A percentile compares a stretch with the other conserved stretches of the same genome.
phyloP scores from a whole-genome alignment of 2,329 filamentous ascomycete species.

The Fusarium virguliforme region DNA sequence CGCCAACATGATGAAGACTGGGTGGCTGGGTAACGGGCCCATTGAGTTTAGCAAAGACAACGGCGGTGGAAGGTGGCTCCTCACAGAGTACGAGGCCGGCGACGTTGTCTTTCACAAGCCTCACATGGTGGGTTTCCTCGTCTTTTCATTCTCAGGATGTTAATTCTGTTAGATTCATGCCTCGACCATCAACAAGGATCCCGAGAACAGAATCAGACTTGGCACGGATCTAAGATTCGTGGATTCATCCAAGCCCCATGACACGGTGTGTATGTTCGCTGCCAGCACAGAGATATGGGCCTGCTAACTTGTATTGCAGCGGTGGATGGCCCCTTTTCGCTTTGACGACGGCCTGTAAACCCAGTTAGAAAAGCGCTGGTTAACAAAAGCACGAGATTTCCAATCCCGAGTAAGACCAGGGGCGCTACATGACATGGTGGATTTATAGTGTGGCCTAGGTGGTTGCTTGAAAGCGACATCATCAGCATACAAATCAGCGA shows the following conservation, averaged over 20 bases:
- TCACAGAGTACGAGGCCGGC: conserved; percentile 59
- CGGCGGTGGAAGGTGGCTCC: conserved; percentile 54
- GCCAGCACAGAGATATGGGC: too few relatives aligned
- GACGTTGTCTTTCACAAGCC: conserved; percentile 60
- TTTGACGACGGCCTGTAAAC: too few relatives aligned
- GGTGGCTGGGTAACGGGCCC: conserved; percentile 67
- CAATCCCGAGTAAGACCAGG: too few relatives aligned
- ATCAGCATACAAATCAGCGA: too few relatives aligned
- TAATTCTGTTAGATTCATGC: conserved; percentile 22
- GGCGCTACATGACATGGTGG: too few relatives aligned
- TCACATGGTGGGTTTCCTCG: conserved; percentile 16
- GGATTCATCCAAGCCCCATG: conserved; percentile 32
- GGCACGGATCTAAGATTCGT: conserved; percentile 39
- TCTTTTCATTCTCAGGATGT: fast-evolving
- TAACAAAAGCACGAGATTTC: too few relatives aligned
- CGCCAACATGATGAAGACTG: conserved; percentile 71
- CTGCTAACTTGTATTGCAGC: too few relatives aligned
- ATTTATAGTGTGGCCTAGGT: too few relatives aligned
- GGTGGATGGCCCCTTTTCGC: too few relatives aligned
- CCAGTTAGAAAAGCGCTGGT: too few relatives aligned
- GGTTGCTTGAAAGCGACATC: too few relatives aligned
- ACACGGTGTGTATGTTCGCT: conserved; percentile 18
- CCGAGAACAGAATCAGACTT: conserved; percentile 31
- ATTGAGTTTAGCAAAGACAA: conserved; percentile 54
- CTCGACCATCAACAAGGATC: conserved; percentile 36